A percentile compares a stretch with the other conserved stretches of the same genome.
phyloP scores from a whole-genome alignment of 306 rosid species.

The Vigna reflexopilosa region DNA sequence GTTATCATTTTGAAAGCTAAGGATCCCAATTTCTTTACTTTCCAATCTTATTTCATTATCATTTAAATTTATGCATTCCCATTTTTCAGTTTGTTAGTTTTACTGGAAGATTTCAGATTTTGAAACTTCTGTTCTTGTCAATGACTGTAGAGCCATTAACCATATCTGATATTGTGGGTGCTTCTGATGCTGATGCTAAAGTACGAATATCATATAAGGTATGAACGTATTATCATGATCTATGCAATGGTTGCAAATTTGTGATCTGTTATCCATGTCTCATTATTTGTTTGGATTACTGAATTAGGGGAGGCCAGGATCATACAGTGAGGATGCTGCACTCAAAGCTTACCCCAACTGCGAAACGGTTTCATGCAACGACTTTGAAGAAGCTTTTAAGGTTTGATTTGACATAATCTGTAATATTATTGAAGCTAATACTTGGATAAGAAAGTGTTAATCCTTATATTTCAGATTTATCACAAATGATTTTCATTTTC shows the following conservation, averaged over 20 bases:
- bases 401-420: constrained; percentile 45
- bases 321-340: constrained; percentile 81
- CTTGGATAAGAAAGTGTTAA: background rate
- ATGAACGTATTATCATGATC: constrained; percentile 56
- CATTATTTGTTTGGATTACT: constrained; percentile 49
- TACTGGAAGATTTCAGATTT: constrained; percentile 3
- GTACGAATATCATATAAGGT: constrained; percentile 68
- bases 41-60: constrained; percentile 9
- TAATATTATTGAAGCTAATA: constrained; percentile 27
- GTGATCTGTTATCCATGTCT: constrained; percentile 23
- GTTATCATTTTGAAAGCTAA: constrained; percentile 28
- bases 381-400: constrained; percentile 78
- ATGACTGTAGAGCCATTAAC: constrained; percentile 64
- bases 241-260: constrained; percentile 19
- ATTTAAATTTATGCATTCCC: background rate
- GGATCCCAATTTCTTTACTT: constrained; percentile 6
- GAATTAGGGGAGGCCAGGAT: constrained; percentile 70
- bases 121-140: constrained; percentile 16
- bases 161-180: constrained; percentile 51
- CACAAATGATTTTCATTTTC: no score
- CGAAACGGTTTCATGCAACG: constrained; percentile 67
- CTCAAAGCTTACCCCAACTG: constrained; percentile 73
- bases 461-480: background rate
- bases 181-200: constrained; percentile 53
- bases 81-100: constrained; percentile 33